Conservation (phyloP, 1,139 yeast genomes). For the Candida labiduridarum region DNA sequence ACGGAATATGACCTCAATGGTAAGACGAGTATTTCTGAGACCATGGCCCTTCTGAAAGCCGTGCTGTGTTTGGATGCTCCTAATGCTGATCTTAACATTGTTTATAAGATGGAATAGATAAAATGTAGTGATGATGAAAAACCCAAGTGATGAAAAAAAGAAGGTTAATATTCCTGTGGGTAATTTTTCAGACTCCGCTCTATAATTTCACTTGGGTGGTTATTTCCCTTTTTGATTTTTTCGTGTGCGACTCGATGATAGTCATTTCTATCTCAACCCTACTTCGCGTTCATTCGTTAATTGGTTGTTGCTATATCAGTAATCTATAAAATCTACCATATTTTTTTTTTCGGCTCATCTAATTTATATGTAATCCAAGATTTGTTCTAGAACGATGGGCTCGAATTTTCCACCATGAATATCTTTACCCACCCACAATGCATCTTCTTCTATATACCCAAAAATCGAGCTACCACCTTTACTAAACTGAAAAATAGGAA, state of each 20-base stretch:
- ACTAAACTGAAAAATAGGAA: slow-evolving; percentile 25
- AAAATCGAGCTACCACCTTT: slow-evolving; percentile 14
- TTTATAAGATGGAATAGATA: neutral
- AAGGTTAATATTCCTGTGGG: neutral
- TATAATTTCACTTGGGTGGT: neutral
- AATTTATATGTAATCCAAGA: slow-evolving; percentile 12
- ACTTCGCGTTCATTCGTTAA: neutral
- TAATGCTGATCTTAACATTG: slow-evolving; percentile 11
- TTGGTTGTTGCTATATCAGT: neutral
- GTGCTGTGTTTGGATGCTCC: slow-evolving; percentile 14
- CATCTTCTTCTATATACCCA: slow-evolving; percentile 37
- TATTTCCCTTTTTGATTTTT: neutral
- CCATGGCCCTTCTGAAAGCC: slow-evolving; percentile 14
- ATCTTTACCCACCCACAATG: slow-evolving; percentile 27
- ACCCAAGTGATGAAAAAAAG: neutral
- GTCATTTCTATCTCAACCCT: neutral
- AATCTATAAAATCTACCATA: slow-evolving; percentile 8
- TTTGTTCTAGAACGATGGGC: slow-evolving; percentile 26
- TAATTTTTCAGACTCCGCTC: slow-evolving; percentile 6
- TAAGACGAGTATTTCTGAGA: slow-evolving; percentile 10
- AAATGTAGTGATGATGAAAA: neutral
- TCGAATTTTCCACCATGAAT: slow-evolving; percentile 17
- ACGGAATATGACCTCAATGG: slow-evolving; percentile 15
- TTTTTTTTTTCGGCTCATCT: slow-evolving; percentile 2
- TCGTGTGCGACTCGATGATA: slow-evolving; percentile 1